These are phyloP conservation scores for Fusarium coffeatum DNA, from an alignment of 2,329 filamentous ascomycete genomes.

Conservation along the genomic window DNA sequence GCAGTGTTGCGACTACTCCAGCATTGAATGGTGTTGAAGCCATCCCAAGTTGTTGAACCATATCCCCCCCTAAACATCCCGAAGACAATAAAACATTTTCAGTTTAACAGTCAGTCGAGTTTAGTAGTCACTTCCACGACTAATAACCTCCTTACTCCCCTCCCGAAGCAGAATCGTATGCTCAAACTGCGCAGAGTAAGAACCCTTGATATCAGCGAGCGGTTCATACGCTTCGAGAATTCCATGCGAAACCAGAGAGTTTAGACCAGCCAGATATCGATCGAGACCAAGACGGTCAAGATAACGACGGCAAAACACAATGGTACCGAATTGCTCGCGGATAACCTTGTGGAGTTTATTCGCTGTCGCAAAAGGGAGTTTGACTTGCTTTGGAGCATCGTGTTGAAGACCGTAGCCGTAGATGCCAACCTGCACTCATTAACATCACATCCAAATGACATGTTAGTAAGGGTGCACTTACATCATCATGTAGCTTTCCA, in stretches of 20 bases:
- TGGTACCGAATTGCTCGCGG: constrained; percentile 69
- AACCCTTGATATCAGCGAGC: constrained; percentile 67
- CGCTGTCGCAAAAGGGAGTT: constrained; percentile 62
- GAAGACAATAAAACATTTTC: not conserved
- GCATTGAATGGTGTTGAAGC: constrained; percentile 14
- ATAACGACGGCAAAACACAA: constrained; percentile 72
- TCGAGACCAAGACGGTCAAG: constrained; percentile 72
- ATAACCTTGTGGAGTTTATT: constrained; percentile 68
- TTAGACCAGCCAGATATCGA: constrained; percentile 69
- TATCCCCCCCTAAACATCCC: not conserved
- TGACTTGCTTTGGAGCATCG: constrained; percentile 50
- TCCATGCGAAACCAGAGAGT: constrained; percentile 66
- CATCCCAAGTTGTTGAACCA: constrained; percentile 25
- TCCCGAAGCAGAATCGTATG: constrained; percentile 63
- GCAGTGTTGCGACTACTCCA: constrained; percentile 22
- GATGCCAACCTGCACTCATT: constrained; percentile 55
- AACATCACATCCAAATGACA: rapidly evolving
- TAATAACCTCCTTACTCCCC: constrained; percentile 62
- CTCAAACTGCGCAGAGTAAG: constrained; percentile 74
- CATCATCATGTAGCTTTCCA: constrained; percentile 83
- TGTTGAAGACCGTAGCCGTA: constrained; percentile 63
- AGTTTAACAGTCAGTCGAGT: constrained; percentile 57
- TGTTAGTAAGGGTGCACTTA: constrained; percentile 50
- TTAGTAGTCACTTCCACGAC: constrained; percentile 64
- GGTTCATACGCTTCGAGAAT: constrained; percentile 68